Percentiles rank a stretch among this genome's conserved stretches.
These are phyloP conservation scores for Ophiostoma sp. DNA, from an alignment of 2,329 filamentous ascomycete genomes.

Conservation along the genomic window DNA sequence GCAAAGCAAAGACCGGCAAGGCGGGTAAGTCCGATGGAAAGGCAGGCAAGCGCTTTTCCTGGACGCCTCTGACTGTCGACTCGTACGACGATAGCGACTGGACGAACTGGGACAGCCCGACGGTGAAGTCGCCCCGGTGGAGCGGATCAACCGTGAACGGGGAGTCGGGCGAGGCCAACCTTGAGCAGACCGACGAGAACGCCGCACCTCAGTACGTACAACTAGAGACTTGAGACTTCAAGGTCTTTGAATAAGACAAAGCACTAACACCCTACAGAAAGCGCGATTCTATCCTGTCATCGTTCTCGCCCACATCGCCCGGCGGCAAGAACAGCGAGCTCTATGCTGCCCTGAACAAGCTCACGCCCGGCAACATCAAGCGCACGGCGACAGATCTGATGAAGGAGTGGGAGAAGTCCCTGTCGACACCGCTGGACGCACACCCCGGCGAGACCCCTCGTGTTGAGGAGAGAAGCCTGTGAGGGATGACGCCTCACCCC, in stretches of 20 bases:
- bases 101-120: slow-evolving; percentile 59
- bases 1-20: slow-evolving; percentile 14
- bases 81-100: slow-evolving; percentile 58
- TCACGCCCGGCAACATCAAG: slow-evolving; percentile 71
- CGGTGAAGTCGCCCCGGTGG: slow-evolving; percentile 51
- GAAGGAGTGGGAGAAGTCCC: slow-evolving; percentile 83
- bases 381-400: slow-evolving; percentile 79
- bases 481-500: neutral
- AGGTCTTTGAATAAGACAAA: neutral
- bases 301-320: slow-evolving; percentile 27
- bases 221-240: neutral
- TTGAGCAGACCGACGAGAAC: slow-evolving; percentile 46
- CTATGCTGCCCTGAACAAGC: slow-evolving; percentile 57
- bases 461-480: slow-evolving; percentile 14
- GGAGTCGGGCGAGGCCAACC: slow-evolving; percentile 40
- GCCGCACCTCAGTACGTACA: slow-evolving; percentile 42
- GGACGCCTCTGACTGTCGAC: slow-evolving; percentile 54
- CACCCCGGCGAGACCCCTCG: neutral
- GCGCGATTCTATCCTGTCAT: slow-evolving; percentile 12
- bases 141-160: slow-evolving; percentile 55
- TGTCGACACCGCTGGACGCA: slow-evolving; percentile 47
- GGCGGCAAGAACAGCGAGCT: slow-evolving; percentile 47
- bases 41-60: slow-evolving; percentile 50
- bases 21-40: slow-evolving; percentile 30
- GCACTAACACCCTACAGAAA: slow-evolving; percentile 19